Evolutionary conservation across 306 rosid genomes (phyloP).

Genomic region (Dalbergia cochinchinensis): DNA sequence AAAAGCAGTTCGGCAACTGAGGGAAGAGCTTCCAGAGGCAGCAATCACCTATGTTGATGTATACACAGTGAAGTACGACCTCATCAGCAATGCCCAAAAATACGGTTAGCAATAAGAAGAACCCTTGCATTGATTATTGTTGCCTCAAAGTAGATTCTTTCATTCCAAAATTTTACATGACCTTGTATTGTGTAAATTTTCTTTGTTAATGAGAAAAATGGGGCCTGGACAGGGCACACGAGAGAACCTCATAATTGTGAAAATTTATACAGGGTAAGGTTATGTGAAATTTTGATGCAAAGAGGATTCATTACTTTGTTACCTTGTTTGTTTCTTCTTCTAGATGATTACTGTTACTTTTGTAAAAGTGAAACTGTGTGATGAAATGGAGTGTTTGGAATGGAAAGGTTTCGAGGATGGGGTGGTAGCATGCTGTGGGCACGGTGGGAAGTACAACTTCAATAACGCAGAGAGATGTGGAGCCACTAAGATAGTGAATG

Average conservation of each 20-base stretch:
- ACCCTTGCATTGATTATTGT: not conserved
- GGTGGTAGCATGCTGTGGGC: slow-evolving; percentile 74
- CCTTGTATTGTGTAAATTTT: too few species aligned
- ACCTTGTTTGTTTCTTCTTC: too few species aligned
- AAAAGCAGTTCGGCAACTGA: slow-evolving; percentile 46
- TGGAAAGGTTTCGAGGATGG: slow-evolving; percentile 64
- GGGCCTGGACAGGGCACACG: too few species aligned
- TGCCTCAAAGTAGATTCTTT: too few species aligned
- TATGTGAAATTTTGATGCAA: not conserved
- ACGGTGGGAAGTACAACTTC: slow-evolving; percentile 75
- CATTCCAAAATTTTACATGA: too few species aligned
- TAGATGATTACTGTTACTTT: not conserved
- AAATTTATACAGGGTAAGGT: too few species aligned
- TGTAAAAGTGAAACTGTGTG: not conserved
- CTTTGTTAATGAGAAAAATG: too few species aligned
- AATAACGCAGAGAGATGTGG: slow-evolving; percentile 50
- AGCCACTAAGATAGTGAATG: slow-evolving; percentile 49
- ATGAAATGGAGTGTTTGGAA: slow-evolving; percentile 24
- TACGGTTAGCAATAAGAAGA: slow-evolving; percentile 43
- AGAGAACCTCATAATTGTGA: too few species aligned
- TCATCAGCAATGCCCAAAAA: slow-evolving; percentile 61
- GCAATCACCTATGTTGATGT: slow-evolving; percentile 70
- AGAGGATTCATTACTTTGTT: not conserved
- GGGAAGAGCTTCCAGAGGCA: slow-evolving; percentile 53
- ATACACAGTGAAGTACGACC: slow-evolving; percentile 64